Conservation (phyloP, 192 early-diverging fungal genomes). For the Backusella westeae region DNA sequence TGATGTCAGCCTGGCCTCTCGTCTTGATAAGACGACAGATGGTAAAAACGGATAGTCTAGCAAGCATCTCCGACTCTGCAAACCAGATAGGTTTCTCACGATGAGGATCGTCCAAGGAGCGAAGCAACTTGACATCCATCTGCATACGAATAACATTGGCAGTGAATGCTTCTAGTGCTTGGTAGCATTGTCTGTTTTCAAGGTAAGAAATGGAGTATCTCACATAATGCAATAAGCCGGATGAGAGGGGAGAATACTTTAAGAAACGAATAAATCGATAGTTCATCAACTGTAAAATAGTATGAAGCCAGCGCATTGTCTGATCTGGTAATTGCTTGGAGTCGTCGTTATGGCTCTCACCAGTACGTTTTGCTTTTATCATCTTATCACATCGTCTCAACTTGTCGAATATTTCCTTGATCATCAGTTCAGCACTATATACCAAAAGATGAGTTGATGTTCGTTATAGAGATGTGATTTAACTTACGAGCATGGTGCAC, state of each 20-base stretch:
- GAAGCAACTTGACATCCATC: conserved; percentile 47
- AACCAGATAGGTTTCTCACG: conserved; percentile 59
- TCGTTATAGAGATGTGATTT: background rate
- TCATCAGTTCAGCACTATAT: conserved; percentile 57
- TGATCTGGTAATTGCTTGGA: conserved; percentile 34
- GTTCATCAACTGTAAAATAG: conserved; percentile 70
- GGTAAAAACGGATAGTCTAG: conserved; percentile 49
- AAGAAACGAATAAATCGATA: conserved; percentile 71
- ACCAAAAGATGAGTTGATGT: background rate
- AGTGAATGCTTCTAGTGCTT: conserved; percentile 66
- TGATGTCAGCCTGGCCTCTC: conserved; percentile 52
- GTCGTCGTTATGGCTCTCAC: conserved; percentile 23
- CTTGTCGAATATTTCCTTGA: conserved; percentile 73
- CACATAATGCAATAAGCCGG: conserved; percentile 66
- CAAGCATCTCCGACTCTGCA: conserved; percentile 59
- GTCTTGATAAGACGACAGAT: conserved; percentile 54
- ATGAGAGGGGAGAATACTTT: conserved; percentile 64
- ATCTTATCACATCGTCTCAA: conserved; percentile 65
- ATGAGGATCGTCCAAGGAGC: conserved; percentile 51
- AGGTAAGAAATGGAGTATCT: conserved; percentile 64
- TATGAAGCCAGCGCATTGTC: conserved; percentile 67
- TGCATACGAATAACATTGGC: conserved; percentile 49
- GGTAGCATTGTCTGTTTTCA: conserved; percentile 65
- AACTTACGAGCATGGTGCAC: conserved; percentile 68
- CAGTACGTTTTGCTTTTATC: conserved; percentile 41